phyloP scores from a whole-genome alignment of 2,329 filamentous ascomycete genomes.

The Aspergillus persii region DNA sequence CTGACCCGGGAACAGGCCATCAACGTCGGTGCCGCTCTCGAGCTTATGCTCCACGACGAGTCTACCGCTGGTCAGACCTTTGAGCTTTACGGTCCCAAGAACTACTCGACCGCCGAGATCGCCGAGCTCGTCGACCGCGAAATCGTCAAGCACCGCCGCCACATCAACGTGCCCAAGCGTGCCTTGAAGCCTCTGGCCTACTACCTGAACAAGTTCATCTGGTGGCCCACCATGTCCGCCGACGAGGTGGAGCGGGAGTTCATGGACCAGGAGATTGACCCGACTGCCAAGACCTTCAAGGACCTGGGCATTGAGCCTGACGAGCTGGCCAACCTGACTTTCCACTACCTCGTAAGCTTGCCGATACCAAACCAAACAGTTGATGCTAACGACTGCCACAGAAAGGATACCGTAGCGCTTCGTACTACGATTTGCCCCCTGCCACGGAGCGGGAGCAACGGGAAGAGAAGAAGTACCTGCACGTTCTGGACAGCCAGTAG shows the following conservation, averaged over 20 bases:
- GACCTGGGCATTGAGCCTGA: conserved; percentile 87
- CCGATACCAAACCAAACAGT: neutral
- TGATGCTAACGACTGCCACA: conserved; percentile 37
- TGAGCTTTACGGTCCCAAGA: conserved; percentile 89
- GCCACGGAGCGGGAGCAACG: conserved; percentile 91
- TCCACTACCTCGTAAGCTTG: conserved; percentile 79
- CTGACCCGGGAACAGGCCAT: conserved; percentile 59
- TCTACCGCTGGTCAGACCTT: conserved; percentile 85
- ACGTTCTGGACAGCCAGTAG: conserved; percentile 85
- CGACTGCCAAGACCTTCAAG: conserved; percentile 88
- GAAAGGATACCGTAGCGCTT: conserved; percentile 86
- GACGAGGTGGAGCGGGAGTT: conserved; percentile 92
- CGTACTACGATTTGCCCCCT: conserved; percentile 90
- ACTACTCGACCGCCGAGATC: conserved; percentile 88
- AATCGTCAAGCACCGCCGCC: conserved; percentile 83
- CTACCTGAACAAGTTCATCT: conserved; percentile 76
- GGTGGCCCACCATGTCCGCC: conserved; percentile 81
- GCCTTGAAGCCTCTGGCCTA: conserved; percentile 73
- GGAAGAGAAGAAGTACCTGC: conserved; percentile 95
- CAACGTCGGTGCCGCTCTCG: conserved; percentile 84
- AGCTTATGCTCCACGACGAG: conserved; percentile 88
- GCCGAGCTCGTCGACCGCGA: conserved; percentile 85
- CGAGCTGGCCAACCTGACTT: conserved; percentile 82
- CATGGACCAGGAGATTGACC: conserved; percentile 88
- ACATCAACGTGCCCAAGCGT: conserved; percentile 84